Base-by-base conservation (phyloP, 2,329 filamentous ascomycete genomes). In the Ophiostoma ulmi region DNA sequence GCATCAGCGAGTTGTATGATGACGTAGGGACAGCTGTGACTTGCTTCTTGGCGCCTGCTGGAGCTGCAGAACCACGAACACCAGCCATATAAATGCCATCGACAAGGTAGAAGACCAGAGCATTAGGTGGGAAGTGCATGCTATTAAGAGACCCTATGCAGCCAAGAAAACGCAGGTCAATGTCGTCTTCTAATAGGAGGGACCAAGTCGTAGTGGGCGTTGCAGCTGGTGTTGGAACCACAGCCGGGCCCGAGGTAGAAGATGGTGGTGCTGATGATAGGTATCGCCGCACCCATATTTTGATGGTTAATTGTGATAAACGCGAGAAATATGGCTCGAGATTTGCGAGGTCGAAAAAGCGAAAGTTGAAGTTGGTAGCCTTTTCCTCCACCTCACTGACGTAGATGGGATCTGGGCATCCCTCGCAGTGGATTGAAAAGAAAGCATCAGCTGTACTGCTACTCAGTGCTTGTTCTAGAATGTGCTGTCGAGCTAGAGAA, bases 331-430 rank as follows among this genome's bases (percentile, higher is more conserved):
- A 78, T 0, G 91, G 86, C 0, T 86, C 87, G 73, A 85, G 88
- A 6, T 83, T 80, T 35, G 86, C 85, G 6, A 97, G 84, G 73
- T 96, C 90, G 78, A 97, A 96, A 78, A 91, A 90, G 63, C 88
- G 88, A 78, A 97, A 98, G 75, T 91, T 93, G 73, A 95, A 95
- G 78, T 97, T 97, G 13, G 93, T 93, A n/a, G 91, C 89, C 76
- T 88, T 88, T 75, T 91, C 86, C 38, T 89, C 86, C 31, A 91
- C 84, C 80, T 98, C 94, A 77, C 93, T 97, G 75, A 97, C 87
- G 78, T 97, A 97, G n/a, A 97, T 81, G 0, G 94, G 93, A 20
- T 92, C 89, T 66, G 84, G 80, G 69, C 88, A 80, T 3, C 81
- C 86, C 1, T 86, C 82, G 65, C 89, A 86, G 78, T 97, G 94